Evolutionary conservation across 2,329 filamentous ascomycete genomes (phyloP).

Genomic region (Mariannaea elegans): DNA sequence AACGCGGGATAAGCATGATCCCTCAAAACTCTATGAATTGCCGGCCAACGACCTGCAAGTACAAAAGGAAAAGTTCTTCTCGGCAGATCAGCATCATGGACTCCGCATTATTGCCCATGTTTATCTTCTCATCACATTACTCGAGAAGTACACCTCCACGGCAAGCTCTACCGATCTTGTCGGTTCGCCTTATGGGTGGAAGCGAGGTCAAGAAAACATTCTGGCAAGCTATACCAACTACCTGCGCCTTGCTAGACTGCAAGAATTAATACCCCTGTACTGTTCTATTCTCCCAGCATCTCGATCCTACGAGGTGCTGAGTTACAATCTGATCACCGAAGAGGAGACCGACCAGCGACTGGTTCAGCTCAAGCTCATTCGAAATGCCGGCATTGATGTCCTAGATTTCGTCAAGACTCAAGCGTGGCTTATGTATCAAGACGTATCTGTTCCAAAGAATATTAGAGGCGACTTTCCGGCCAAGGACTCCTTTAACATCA

Average conservation of each 20-base stretch:
- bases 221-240: conserved; percentile 84
- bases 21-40: conserved; percentile 40
- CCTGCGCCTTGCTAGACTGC: conserved; percentile 75
- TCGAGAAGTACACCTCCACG: conserved; percentile 63
- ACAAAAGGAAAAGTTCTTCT: conserved; percentile 59
- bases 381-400: conserved; percentile 76
- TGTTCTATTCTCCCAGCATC: conserved; percentile 77
- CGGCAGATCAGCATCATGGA: conserved; percentile 67
- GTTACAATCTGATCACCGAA: conserved; percentile 79
- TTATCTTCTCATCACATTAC: conserved; percentile 71
- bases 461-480: conserved; percentile 46
- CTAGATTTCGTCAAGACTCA: conserved; percentile 78
- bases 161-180: conserved; percentile 24
- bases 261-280: conserved; percentile 86
- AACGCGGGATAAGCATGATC: conserved; percentile 35
- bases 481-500: conserved; percentile 59
- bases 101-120: conserved; percentile 75
- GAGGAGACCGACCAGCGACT: conserved; percentile 71
- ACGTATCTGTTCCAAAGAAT: conserved; percentile 51
- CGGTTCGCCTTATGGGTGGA: conserved; percentile 35
- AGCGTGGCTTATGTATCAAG: conserved; percentile 58
- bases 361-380: conserved; percentile 77
- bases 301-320: conserved; percentile 75
- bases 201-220: conserved; percentile 74
- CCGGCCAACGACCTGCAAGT: conserved; percentile 43